Conservation (phyloP, 805 yeast genomes). For the Hanseniaspora clermontiae region DNA sequence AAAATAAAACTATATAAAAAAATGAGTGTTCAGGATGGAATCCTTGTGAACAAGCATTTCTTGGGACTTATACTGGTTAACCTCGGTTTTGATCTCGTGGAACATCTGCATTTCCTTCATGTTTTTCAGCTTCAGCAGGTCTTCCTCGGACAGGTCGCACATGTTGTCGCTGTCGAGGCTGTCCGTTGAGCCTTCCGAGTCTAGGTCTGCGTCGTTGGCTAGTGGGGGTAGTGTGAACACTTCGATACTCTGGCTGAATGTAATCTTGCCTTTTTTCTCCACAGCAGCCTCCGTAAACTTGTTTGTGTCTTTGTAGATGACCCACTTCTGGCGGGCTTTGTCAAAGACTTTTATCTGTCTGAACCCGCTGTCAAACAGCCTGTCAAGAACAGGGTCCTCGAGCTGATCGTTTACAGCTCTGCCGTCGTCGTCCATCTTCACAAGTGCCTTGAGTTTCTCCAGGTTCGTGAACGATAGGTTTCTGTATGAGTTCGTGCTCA, state of each 20-base stretch:
- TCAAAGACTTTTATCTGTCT: background rate
- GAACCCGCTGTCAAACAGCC: constrained; percentile 2
- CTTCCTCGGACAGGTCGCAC: background rate
- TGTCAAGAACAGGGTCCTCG: background rate
- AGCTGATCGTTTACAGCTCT: background rate
- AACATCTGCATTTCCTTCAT: constrained; percentile 16
- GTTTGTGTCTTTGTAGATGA: background rate
- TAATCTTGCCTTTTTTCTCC: background rate
- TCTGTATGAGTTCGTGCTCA: background rate
- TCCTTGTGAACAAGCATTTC: constrained; percentile 59
- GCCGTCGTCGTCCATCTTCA: background rate
- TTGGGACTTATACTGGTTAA: constrained; percentile 48
- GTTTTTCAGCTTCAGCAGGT: background rate
- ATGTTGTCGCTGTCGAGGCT: background rate
- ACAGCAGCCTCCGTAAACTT: background rate
- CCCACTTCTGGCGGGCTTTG: constrained; percentile 5
- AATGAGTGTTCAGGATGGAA: constrained; percentile 52
- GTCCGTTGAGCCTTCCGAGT: background rate
- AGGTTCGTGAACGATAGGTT: constrained; percentile 1
- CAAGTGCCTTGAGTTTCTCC: background rate
- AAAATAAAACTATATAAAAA: constrained; percentile 28
- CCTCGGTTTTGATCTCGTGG: constrained; percentile 43
- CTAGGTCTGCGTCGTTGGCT: background rate
- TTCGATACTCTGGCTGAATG: background rate
- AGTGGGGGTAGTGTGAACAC: constrained; percentile 5